phyloP scores from a whole-genome alignment of 441 rosid genomes.

The Cnidoscolus chayamansa region DNA sequence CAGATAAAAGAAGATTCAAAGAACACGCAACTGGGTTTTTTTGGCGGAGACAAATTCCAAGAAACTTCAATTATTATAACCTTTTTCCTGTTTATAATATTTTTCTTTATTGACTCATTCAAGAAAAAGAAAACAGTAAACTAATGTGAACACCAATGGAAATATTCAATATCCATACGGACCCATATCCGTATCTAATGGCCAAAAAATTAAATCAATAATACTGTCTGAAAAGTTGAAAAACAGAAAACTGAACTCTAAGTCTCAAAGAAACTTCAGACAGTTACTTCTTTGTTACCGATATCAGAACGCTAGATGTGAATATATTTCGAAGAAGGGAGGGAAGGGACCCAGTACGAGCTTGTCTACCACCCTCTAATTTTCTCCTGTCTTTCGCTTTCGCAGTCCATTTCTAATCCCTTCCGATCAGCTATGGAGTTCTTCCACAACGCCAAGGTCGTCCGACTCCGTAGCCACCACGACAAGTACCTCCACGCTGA shows the following conservation, averaged over 20 bases:
- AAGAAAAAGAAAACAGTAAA: neutral
- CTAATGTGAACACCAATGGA: neutral
- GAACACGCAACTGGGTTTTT: neutral
- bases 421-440: conserved; percentile 44
- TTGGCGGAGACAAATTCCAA: neutral
- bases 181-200: neutral
- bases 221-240: neutral
- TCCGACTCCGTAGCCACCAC: conserved; percentile 52
- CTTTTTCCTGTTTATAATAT: neutral
- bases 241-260: too few species aligned
- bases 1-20: neutral
- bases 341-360: too few species aligned
- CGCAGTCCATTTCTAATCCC: conserved; percentile 28
- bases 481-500: conserved; percentile 52
- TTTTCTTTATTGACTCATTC: neutral
- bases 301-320: too few species aligned
- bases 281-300: too few species aligned
- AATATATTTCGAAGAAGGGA: too few species aligned
- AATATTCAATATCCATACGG: neutral
- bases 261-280: too few species aligned
- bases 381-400: neutral
- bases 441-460: conserved; percentile 45
- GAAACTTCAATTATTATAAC: neutral
- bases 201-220: neutral
- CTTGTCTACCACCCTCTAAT: neutral